Base-by-base conservation (phyloP, 176 grass and related monocot species). In the Oryza australiensis region DNA sequence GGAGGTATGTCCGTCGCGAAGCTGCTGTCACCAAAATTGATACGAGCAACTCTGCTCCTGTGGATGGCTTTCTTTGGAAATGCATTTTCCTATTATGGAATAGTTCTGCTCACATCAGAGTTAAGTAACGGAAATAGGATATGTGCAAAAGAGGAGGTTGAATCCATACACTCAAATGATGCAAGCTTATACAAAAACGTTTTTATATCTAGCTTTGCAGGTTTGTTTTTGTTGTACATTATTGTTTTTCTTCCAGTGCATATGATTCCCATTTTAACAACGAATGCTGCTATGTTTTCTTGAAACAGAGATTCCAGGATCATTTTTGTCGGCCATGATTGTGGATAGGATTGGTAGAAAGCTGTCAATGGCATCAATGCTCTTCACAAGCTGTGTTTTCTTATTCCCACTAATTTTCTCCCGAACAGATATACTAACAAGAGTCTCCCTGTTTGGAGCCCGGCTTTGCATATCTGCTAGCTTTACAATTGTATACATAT, bases 1-100 rank as follows among this genome's bases (percentile, higher is more conserved):
- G 90, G 92, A 86, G 88, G 86, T 45, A 66, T 89, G 75, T 88
- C 90, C 0, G 66, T 98, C 65, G 85, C 62, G 18, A 93, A 77
- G 68, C 88, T 98, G 74, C 43, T 98, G 53, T 76, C 90, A 1
- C 95, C 88, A 33, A 98, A 88, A 70, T 63, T 93, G 72, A 9
- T 95, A 24, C 88, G 85, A 86, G 88, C 95, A 73, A 98, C 95
- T 81, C 78, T 98, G 40, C 95, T 98, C 80, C 84, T 98, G 26
- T 98, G 95, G 95, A 91, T 98, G 84, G 90, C 92, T 74, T 98
- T 98, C 86, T 95, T 98, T 62, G 92, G 95, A 35, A 94, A 98
- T 84, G 92, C 92, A 5, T 98, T 98, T 90, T 73, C 95, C 33
- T 98, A 98, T 78, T 98, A 98, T 37, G 95, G 95, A 42, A 98